Evolutionary conservation across 805 yeast species (phyloP).

Genomic region (Debaryomyces hansenii): DNA sequence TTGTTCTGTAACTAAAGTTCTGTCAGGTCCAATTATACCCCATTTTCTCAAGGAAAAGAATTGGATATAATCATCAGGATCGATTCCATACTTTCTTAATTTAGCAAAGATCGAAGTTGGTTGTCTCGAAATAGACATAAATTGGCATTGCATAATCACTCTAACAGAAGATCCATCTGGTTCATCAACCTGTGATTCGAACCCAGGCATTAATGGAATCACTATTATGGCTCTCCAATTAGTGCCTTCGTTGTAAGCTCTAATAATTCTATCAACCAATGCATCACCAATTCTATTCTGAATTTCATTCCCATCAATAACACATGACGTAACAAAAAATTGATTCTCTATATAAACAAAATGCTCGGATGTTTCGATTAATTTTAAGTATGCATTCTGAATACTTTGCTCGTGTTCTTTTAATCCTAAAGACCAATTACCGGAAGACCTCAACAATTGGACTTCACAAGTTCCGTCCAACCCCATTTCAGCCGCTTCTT

Average conservation of each 20-base stretch:
- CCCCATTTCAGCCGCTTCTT: conserved; percentile 62
- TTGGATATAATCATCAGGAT: conserved; percentile 87
- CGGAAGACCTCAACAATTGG: conserved; percentile 85
- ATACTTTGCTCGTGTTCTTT: conserved; percentile 84
- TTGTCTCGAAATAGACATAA: conserved; percentile 89
- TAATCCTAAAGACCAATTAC: conserved; percentile 91
- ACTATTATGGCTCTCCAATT: conserved; percentile 89
- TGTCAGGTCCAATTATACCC: conserved; percentile 84
- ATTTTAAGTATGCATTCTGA: conserved; percentile 86
- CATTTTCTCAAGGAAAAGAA: conserved; percentile 92
- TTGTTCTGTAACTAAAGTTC: conserved; percentile 81
- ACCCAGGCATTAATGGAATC: conserved; percentile 97
- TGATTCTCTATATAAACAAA: conserved; percentile 94
- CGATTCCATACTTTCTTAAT: conserved; percentile 73
- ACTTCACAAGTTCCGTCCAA: conserved; percentile 87
- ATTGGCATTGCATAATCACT: conserved; percentile 95
- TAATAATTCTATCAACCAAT: conserved; percentile 88
- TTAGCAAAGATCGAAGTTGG: conserved; percentile 83
- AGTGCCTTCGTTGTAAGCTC: conserved; percentile 76
- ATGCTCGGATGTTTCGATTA: conserved; percentile 90
- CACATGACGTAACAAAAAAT: conserved; percentile 88
- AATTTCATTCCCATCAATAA: conserved; percentile 78
- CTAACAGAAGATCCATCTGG: conserved; percentile 95
- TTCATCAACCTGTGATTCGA: conserved; percentile 87
- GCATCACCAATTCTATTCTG: conserved; percentile 95